These are phyloP conservation scores for Avena sativa DNA, from an alignment of 176 grass and related monocot genomes.

Conservation along the genomic window DNA sequence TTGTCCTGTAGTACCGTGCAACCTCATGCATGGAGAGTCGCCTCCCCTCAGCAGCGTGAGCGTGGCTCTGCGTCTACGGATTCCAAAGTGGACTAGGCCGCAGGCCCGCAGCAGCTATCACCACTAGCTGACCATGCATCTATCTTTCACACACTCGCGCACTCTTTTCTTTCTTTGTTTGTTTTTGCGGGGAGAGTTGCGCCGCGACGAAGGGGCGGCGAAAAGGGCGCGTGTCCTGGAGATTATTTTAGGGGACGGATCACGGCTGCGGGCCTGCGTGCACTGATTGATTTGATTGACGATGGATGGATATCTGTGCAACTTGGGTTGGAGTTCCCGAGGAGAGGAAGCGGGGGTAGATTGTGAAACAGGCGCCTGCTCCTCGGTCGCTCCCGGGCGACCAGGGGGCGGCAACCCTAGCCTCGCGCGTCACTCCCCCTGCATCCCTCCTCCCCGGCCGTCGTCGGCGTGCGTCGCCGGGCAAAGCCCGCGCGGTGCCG, in stretches of 20 bases:
- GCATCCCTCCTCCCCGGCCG: too few relatives aligned
- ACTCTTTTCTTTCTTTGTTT: neutral
- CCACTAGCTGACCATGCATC: neutral
- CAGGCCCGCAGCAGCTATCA: neutral
- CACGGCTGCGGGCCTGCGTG: neutral
- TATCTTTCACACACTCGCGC: neutral
- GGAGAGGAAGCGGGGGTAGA: neutral
- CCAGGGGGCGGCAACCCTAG: too few relatives aligned
- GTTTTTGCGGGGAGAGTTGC: neutral
- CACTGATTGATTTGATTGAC: conserved; percentile 44
- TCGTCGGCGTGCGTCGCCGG: too few relatives aligned
- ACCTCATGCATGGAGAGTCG: conserved; percentile 25
- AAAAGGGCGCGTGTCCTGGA: conserved; percentile 1
- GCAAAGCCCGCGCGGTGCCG: too few relatives aligned
- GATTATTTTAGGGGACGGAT: conserved; percentile 34
- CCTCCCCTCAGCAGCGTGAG: neutral
- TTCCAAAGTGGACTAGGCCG: neutral
- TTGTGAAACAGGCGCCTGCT: too few relatives aligned
- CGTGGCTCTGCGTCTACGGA: neutral
- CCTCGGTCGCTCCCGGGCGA: too few relatives aligned
- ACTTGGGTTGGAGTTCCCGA: conserved; percentile 47
- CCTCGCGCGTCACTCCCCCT: too few relatives aligned
- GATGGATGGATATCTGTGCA: conserved; percentile 43
- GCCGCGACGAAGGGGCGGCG: neutral
- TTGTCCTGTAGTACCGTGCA: conserved; percentile 3